Evolutionary conservation across 208 protist genomes (phyloP).

Genomic region (Leishmania gerbilli): DNA sequence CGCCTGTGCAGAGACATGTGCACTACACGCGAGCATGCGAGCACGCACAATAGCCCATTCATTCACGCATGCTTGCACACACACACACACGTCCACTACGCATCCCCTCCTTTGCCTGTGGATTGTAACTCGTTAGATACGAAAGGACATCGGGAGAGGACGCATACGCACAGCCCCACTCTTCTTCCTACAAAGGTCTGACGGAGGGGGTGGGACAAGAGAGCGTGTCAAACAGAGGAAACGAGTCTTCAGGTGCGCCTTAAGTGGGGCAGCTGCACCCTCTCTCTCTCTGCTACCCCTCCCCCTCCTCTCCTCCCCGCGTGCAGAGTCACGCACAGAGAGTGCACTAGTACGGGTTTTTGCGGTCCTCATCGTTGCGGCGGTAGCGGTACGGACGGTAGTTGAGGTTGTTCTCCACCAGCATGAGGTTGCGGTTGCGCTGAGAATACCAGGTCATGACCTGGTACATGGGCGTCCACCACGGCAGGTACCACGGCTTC

Average conservation of each 20-base stretch:
- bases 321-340: background rate
- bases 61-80: background rate
- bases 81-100: background rate
- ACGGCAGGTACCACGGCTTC: constrained; percentile 82
- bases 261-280: background rate
- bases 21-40: background rate
- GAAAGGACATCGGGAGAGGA: constrained; percentile 4
- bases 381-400: constrained; percentile 90
- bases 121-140: constrained; percentile 4
- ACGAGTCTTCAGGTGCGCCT: background rate
- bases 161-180: background rate
- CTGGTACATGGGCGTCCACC: constrained; percentile 89
- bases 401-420: constrained; percentile 92
- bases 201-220: background rate
- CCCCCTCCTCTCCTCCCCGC: background rate
- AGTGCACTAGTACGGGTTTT: constrained; percentile 82
- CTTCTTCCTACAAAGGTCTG: background rate
- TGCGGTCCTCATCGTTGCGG: constrained; percentile 90
- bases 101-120: background rate
- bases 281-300: background rate
- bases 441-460: constrained; percentile 82
- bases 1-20: background rate
- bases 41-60: background rate
- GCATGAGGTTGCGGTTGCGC: constrained; percentile 87
- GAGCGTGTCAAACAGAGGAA: background rate